Evolutionary conservation across 2,329 filamentous ascomycete species (phyloP).

Genomic region (Aureobasidium sp.): DNA sequence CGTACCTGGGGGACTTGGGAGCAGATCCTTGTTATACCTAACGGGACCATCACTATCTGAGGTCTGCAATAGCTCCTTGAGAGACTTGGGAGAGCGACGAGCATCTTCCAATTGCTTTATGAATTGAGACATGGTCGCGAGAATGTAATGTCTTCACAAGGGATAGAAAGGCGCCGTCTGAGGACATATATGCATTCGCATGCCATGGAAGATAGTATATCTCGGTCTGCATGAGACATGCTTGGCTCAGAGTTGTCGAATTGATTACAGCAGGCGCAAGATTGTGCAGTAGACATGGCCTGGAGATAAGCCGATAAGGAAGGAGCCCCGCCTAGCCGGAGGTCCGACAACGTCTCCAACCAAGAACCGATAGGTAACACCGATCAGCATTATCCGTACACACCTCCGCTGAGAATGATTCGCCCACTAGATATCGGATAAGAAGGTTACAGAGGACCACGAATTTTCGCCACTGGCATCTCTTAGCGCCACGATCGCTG

Average conservation of each 20-base stretch:
- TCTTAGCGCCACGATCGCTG: too few relatives aligned
- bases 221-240: neutral
- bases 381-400: neutral
- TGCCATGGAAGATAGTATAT: neutral
- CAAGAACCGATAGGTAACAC: neutral
- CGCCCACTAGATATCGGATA: too few relatives aligned
- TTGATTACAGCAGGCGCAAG: neutral
- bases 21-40: conserved; percentile 3
- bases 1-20: conserved; percentile 7
- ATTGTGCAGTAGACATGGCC: neutral
- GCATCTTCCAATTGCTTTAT: conserved; percentile 1
- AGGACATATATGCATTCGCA: neutral
- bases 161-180: neutral
- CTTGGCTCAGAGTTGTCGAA: neutral
- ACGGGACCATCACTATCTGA: neutral
- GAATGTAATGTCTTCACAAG: neutral
- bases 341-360: neutral
- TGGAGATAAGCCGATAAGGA: conserved; percentile 4
- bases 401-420: neutral
- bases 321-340: neutral
- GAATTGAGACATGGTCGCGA: neutral
- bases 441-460: neutral
- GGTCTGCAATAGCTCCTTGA: neutral
- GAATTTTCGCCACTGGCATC: too few relatives aligned
- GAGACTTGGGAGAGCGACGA: neutral